Evolutionary conservation across 192 early-diverging fungal species (phyloP), one percentile per base, ranked within the genome.

Genomic region (Backusella psychrophila): DNA sequence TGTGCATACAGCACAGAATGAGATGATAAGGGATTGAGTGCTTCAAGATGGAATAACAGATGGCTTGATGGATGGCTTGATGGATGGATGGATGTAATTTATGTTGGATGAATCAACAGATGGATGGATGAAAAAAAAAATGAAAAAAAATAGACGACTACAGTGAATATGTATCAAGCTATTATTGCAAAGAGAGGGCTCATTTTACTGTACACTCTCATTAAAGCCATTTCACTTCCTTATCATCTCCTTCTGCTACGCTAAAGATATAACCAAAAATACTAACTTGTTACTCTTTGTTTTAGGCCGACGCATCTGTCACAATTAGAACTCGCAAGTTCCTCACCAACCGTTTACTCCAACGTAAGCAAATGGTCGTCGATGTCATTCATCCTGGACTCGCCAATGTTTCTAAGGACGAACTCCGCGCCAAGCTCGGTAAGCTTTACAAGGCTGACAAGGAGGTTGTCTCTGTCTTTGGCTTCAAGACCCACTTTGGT

Each of bases 281-380:
- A 7, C 38, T 49, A 49, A 49, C 19, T 5, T 49, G 5, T 21
- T 75, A 44, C 29, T n/a, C 35, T 38, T 66, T 66, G 33, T 33
- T 33, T n/a, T 89, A 94, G 93, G 92, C 92, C 86, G 93, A 94
- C 89, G 82, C 87, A 82, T 85, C 90, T 83, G 94, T 95, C 89
- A 99, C 96, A 84, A 92, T 99, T 88, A 90, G 97, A 83, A 98
- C 97, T 82, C 93, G 97, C 89, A 97, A 99, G 92, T 99, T 98
- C 93, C 89, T 99, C 80, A 97, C 96, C 80, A 99, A 99, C 96
- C 95, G 94, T 82, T 90, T 99, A 80, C 94, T 98, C 72, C 91
- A 94, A 86, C 92, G 97, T 83, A 96, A 93, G 90, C 97, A 98
- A 91, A 95, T 97, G 91, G 92, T 99, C 67, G 88, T 99, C 56